These are phyloP conservation scores for Knoxia roxburghii DNA, from an alignment of 257 asterid genomes.

Conservation along the genomic window DNA sequence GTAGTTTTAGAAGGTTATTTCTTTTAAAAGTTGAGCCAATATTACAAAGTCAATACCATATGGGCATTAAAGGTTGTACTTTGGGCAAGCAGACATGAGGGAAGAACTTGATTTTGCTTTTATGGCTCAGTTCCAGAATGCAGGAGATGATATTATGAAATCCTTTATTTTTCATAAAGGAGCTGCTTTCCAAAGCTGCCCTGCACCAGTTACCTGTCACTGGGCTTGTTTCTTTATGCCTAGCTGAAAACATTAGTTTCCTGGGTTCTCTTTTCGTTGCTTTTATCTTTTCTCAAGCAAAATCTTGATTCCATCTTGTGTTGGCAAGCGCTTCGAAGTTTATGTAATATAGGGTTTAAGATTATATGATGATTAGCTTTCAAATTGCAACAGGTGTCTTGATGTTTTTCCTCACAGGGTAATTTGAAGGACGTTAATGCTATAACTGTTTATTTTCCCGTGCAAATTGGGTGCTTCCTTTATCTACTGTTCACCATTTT, in stretches of 20 bases:
- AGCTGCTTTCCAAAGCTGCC: neutral
- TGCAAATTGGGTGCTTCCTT: constrained; percentile 77
- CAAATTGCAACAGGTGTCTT: constrained; percentile 51
- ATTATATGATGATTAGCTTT: constrained; percentile 42
- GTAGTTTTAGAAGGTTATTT: neutral
- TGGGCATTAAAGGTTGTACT: neutral
- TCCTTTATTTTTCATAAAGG: neutral
- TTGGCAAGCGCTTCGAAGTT: constrained; percentile 19
- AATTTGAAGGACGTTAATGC: constrained; percentile 83
- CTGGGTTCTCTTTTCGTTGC: neutral
- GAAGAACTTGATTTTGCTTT: neutral
- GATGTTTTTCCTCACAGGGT: constrained; percentile 76
- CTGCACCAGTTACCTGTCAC: neutral
- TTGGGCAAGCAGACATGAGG: neutral
- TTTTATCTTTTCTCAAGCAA: neutral
- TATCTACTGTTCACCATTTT: constrained; percentile 79
- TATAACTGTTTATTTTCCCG: constrained; percentile 52
- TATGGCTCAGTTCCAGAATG: constrained; percentile 3
- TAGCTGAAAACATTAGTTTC: neutral
- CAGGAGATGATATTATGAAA: constrained; percentile 3
- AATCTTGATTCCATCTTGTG: constrained; percentile 16
- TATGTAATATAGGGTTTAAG: constrained; percentile 29
- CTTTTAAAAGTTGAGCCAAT: neutral
- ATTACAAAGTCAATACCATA: neutral
- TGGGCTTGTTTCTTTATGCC: neutral